Percentiles rank a stretch among this genome's conserved stretches.
These are phyloP conservation scores for Fusarium sarcochroum DNA, from an alignment of 2,329 filamentous ascomycete species.

Conservation along the genomic window DNA sequence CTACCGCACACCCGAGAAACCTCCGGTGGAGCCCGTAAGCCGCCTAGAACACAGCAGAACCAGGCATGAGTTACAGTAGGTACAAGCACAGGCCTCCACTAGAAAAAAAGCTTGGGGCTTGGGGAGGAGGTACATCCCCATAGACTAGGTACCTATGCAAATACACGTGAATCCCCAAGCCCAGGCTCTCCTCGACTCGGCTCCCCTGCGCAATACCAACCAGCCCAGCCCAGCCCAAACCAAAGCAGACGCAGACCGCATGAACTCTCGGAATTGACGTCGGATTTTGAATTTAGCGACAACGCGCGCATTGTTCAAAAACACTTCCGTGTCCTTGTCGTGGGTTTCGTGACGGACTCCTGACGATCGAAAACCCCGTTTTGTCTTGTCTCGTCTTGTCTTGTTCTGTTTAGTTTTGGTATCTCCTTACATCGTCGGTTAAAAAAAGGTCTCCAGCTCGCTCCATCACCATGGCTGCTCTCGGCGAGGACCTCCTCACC, in stretches of 20 bases:
- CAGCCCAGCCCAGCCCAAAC: constrained; percentile 10
- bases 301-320: constrained; percentile 47
- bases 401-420: constrained; percentile 30
- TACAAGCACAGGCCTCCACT: background rate
- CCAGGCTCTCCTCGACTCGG: constrained; percentile 6
- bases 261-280: constrained; percentile 49
- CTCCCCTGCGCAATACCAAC: constrained; percentile 38
- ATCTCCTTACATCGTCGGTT: constrained; percentile 24
- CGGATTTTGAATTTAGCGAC: constrained; percentile 46
- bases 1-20: constrained; percentile 30
- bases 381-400: constrained; percentile 25
- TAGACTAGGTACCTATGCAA: constrained; percentile 20
- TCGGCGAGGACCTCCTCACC: constrained; percentile 94
- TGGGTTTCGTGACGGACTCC: constrained; percentile 36
- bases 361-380: constrained; percentile 34
- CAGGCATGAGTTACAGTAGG: background rate
- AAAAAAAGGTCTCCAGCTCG: constrained; percentile 22
- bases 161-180: constrained; percentile 46
- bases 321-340: constrained; percentile 35
- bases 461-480: constrained; percentile 80
- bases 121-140: constrained; percentile 2
- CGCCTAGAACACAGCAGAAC: constrained; percentile 14
- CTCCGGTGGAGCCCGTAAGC: constrained; percentile 25
- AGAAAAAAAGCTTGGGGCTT: constrained; percentile 9
- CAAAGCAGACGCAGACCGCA: constrained; percentile 40